Percentiles rank a stretch among this genome's conserved stretches.
Conservation (phyloP, 2,329 filamentous ascomycete genomes). For the Diplodia mutila region DNA sequence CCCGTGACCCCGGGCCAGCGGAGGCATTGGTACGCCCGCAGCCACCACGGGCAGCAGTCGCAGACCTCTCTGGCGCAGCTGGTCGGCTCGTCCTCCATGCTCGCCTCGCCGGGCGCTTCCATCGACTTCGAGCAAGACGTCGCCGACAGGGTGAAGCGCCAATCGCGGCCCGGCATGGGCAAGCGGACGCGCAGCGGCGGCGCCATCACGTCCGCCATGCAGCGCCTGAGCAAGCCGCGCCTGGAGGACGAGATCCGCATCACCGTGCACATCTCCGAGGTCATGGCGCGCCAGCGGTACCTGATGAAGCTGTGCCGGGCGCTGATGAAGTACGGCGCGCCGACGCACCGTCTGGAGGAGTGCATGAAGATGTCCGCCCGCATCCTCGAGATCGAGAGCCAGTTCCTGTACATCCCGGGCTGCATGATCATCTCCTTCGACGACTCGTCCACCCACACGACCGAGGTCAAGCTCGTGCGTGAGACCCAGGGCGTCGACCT, state of each 20-base stretch:
- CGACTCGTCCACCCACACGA: constrained; percentile 72
- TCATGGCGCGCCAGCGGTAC: constrained; percentile 79
- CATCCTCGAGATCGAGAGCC: constrained; percentile 85
- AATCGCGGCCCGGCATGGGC: constrained; percentile 38
- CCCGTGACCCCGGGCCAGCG: constrained; percentile 35
- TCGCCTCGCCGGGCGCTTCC: constrained; percentile 45
- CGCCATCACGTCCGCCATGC: constrained; percentile 40
- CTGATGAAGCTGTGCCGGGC: constrained; percentile 82
- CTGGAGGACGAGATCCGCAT: constrained; percentile 60
- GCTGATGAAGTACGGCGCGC: constrained; percentile 87
- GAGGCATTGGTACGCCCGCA: constrained; percentile 26
- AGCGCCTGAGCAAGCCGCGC: constrained; percentile 41
- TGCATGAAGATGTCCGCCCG: constrained; percentile 89
- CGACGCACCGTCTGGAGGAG: constrained; percentile 87
- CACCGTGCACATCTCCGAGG: constrained; percentile 66
- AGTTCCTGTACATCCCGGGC: constrained; percentile 87
- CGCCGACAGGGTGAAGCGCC: constrained; percentile 45
- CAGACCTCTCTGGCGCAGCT: constrained; percentile 48
- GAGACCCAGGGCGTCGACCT: constrained; percentile 71
- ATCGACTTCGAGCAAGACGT: constrained; percentile 49
- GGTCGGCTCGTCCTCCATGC: constrained; percentile 49
- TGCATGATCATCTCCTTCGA: constrained; percentile 95
- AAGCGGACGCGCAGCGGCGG: constrained; percentile 43
- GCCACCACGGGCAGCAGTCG: constrained; percentile 41
- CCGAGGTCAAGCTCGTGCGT: constrained; percentile 77